phyloP scores from a whole-genome alignment of 495 filamentous ascomycete species.

The Physcia stellaris region DNA sequence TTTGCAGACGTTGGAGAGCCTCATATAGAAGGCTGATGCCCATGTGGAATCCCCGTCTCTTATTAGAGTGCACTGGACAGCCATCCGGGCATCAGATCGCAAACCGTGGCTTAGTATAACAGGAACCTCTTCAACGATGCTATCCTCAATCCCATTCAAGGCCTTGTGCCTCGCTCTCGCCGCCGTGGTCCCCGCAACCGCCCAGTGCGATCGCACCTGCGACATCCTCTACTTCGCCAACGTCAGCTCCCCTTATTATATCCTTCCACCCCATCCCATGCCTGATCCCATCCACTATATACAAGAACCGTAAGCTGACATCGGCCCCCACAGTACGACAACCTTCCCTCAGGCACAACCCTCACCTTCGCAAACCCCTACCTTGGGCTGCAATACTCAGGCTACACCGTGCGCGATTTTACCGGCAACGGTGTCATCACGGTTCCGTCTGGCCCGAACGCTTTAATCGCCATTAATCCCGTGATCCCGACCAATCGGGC shows the following conservation, averaged over 20 bases:
- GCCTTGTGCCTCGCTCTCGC: neutral
- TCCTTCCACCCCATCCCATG: no score
- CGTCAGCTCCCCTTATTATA: neutral
- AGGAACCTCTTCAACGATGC: neutral
- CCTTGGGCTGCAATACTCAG: conserved; percentile 1
- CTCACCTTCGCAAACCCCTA: conserved; percentile 3
- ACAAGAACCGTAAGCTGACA: no score
- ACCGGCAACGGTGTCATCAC: conserved; percentile 2
- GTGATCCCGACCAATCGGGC: conserved; percentile 2
- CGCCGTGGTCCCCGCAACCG: neutral
- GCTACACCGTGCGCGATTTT: conserved; percentile 1
- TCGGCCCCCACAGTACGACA: neutral
- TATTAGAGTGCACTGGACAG: no score
- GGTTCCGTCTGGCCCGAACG: conserved; percentile 2
- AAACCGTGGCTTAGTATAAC: neutral
- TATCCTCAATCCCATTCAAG: conserved; percentile 1
- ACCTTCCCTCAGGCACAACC: conserved; percentile 1
- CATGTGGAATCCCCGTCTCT: no score
- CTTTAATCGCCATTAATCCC: conserved; percentile 1
- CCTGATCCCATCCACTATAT: no score
- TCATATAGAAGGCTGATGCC: no score
- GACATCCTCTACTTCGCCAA: conserved; percentile 3
- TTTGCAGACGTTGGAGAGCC: no score
- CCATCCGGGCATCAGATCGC: no score
- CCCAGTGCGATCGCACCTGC: conserved; percentile 1